Conservation (phyloP, 2,329 filamentous ascomycete genomes). For the Diaporthe velutina region DNA sequence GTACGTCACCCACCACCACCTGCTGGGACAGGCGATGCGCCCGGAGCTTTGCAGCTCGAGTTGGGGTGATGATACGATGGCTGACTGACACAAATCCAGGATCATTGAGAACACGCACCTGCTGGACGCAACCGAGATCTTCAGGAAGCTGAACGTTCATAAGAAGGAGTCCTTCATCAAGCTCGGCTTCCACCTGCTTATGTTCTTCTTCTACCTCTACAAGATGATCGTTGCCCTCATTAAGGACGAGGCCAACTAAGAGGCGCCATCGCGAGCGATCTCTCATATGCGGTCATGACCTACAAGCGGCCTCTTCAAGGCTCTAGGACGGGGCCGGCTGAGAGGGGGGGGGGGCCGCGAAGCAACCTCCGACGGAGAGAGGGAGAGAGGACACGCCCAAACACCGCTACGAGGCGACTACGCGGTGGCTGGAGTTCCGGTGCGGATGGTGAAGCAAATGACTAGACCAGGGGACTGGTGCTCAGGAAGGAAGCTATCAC, state of each 20-base stretch:
- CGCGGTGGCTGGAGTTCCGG: not conserved
- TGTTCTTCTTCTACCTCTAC: constrained; percentile 99
- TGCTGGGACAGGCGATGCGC: not conserved
- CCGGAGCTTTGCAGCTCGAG: not conserved
- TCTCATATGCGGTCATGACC: not conserved
- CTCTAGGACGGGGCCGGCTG: not conserved
- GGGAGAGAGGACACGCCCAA: constrained; percentile 1
- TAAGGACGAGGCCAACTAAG: constrained; percentile 90
- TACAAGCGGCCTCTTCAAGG: constrained; percentile 2
- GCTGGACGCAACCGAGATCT: constrained; percentile 97
- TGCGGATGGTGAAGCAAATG: not conserved
- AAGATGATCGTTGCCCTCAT: constrained; percentile 98
- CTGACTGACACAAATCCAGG: constrained; percentile 59
- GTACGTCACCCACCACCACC: constrained; percentile 67
- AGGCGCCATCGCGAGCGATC: constrained; percentile 10
- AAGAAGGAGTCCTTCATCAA: constrained; percentile 99
- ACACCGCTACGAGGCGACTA: constrained; percentile 25
- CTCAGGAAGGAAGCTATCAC: not conserved
- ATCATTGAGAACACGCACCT: constrained; percentile 98
- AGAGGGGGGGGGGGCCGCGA: not conserved
- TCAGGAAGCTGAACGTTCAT: constrained; percentile 98
- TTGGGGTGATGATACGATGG: not conserved
- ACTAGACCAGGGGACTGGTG: not conserved
- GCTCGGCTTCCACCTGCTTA: constrained; percentile 97
- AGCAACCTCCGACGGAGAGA: not conserved